Conservation (phyloP, 306 rosid genomes). For the Spatholobus suberectus region DNA sequence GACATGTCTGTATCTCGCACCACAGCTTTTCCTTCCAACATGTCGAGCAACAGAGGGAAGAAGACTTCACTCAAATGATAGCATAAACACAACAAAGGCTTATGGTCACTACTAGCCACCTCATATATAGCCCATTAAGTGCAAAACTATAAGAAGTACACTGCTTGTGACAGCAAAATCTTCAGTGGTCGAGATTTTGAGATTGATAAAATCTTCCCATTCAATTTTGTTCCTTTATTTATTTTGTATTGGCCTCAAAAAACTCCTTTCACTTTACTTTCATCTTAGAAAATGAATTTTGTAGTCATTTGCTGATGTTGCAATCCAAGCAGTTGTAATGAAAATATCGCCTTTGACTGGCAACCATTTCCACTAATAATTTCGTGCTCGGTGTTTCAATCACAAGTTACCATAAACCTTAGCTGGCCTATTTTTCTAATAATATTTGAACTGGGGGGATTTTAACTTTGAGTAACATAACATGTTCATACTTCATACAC, state of each 20-base stretch:
- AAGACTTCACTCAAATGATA: background rate
- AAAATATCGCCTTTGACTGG: conserved; percentile 43
- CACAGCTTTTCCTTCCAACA: conserved; percentile 80
- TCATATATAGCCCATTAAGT: conserved; percentile 6
- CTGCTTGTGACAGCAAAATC: conserved; percentile 2
- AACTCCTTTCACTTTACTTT: conserved; percentile 22
- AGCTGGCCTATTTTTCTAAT: conserved; percentile 10
- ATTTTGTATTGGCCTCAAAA: conserved; percentile 9
- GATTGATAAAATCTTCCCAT: conserved; percentile 26
- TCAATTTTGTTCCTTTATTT: conserved; percentile 22
- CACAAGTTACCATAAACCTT: background rate
- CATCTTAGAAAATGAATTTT: conserved; percentile 25
- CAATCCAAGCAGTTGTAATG: conserved; percentile 48
- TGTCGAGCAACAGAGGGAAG: conserved; percentile 28
- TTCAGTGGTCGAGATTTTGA: conserved; percentile 50
- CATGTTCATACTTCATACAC: conserved; percentile 26
- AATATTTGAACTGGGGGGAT: background rate
- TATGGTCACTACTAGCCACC: background rate
- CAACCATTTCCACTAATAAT: background rate
- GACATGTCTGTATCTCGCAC: conserved; percentile 73
- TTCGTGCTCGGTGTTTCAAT: background rate
- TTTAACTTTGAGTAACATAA: background rate
- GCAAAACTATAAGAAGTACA: conserved; percentile 7
- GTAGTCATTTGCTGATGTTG: conserved; percentile 40
- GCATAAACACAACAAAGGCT: background rate